Conservation (phyloP, 495 filamentous ascomycete genomes). For the Penicillium flavigenum region DNA sequence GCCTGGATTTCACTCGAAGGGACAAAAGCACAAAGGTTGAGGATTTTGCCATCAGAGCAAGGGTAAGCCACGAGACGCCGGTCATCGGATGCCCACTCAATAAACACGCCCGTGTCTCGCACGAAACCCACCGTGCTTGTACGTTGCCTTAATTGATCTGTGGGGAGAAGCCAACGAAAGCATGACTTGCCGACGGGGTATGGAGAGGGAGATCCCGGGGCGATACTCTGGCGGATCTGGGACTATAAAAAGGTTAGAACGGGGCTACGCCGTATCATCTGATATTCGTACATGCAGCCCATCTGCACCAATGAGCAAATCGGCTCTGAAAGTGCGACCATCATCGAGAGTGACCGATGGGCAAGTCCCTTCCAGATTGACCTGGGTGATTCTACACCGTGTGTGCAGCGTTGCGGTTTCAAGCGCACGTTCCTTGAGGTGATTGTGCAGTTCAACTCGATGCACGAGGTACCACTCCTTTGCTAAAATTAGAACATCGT, state of each 20-base stretch:
- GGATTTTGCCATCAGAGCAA: slow-evolving; percentile 28
- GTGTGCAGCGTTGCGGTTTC: slow-evolving; percentile 49
- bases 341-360: slow-evolving; percentile 45
- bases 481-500: slow-evolving; percentile 2
- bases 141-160: slow-evolving; percentile 17
- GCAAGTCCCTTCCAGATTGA: slow-evolving; percentile 40
- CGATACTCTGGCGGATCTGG: slow-evolving; percentile 22
- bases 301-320: slow-evolving; percentile 61
- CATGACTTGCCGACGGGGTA: slow-evolving; percentile 29
- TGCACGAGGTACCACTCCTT: slow-evolving; percentile 47
- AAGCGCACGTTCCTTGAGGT: slow-evolving; percentile 41
- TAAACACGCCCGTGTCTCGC: slow-evolving; percentile 23
- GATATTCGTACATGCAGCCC: slow-evolving; percentile 42
- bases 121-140: slow-evolving; percentile 18
- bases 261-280: neutral
- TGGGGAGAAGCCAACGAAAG: slow-evolving; percentile 30
- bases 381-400: slow-evolving; percentile 49
- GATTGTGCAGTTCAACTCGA: slow-evolving; percentile 53
- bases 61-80: slow-evolving; percentile 31
- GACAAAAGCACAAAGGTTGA: slow-evolving; percentile 32
- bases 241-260: slow-evolving; percentile 21
- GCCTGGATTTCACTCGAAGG: slow-evolving; percentile 20
- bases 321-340: slow-evolving; percentile 50
- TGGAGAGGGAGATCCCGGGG: slow-evolving; percentile 18
- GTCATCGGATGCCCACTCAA: slow-evolving; percentile 29